A percentile compares a stretch with the other conserved stretches of the same genome.
Conservation (phyloP, 1,139 yeast species). For the Lodderomyces elongisporus region DNA sequence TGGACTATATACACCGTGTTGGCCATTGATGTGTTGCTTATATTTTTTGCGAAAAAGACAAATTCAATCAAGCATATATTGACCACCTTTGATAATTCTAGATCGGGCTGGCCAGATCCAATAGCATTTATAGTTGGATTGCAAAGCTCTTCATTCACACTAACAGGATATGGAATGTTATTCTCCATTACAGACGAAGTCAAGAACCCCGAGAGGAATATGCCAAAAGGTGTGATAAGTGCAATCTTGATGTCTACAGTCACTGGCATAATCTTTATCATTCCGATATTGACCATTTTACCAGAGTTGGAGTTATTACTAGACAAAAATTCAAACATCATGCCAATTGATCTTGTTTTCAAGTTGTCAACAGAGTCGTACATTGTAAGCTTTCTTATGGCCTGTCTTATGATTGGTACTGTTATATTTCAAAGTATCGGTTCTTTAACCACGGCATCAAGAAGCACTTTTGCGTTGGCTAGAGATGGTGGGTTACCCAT, state of each 20-base stretch:
- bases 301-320: conserved; percentile 58
- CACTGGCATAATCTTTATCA: conserved; percentile 66
- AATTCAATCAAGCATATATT: conserved; percentile 57
- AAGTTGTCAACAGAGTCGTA: conserved; percentile 65
- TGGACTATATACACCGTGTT: conserved; percentile 75
- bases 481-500: conserved; percentile 85
- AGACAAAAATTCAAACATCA: conserved; percentile 57
- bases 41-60: conserved; percentile 56
- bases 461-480: conserved; percentile 82
- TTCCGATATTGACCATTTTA: conserved; percentile 65
- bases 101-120: conserved; percentile 68
- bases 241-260: conserved; percentile 61
- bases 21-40: conserved; percentile 57
- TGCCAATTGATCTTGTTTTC: conserved; percentile 65
- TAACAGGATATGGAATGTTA: conserved; percentile 79
- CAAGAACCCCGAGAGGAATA: conserved; percentile 63
- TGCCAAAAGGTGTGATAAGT: conserved; percentile 71
- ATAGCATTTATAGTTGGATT: conserved; percentile 70
- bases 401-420: conserved; percentile 63
- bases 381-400: conserved; percentile 62
- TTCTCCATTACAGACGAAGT: conserved; percentile 84
- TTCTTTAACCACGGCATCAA: conserved; percentile 76
- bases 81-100: conserved; percentile 63
- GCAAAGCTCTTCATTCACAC: conserved; percentile 72
- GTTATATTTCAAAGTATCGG: conserved; percentile 76